Conservation (phyloP, 768 basidiomycete species). For the Agrocybe pediades region DNA sequence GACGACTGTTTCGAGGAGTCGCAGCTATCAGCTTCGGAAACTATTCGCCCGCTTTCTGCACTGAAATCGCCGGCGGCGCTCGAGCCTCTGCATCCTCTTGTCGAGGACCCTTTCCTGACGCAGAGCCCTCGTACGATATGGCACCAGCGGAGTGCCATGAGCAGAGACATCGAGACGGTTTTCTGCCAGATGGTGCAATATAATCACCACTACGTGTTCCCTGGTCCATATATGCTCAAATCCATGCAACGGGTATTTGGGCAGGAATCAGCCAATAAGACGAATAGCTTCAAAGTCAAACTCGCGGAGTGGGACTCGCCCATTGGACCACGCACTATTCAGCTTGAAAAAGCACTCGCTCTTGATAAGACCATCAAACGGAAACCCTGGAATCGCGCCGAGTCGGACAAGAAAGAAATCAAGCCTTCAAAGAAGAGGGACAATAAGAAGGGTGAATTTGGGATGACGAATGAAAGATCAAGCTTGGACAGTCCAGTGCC, state of each 20-base stretch:
- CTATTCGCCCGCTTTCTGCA: slow-evolving; percentile 10
- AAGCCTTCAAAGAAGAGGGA: slow-evolving; percentile 16
- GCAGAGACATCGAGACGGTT: slow-evolving; percentile 52
- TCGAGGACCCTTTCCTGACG: slow-evolving; percentile 5
- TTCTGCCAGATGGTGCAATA: slow-evolving; percentile 64
- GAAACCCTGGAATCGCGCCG: slow-evolving; percentile 4
- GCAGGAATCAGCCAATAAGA: slow-evolving; percentile 40
- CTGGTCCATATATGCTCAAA: slow-evolving; percentile 49
- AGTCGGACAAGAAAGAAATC: slow-evolving; percentile 16
- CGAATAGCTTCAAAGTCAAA: slow-evolving; percentile 53
- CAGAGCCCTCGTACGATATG: slow-evolving; percentile 29
- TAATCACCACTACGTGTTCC: slow-evolving; percentile 53
- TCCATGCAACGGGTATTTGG: slow-evolving; percentile 55
- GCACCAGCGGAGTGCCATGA: slow-evolving; percentile 38
- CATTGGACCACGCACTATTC: slow-evolving; percentile 19
- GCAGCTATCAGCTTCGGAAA: slow-evolving; percentile 18
- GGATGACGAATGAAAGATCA: slow-evolving; percentile 9
- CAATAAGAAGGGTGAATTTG: slow-evolving; percentile 12
- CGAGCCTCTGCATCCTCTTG: slow-evolving; percentile 4
- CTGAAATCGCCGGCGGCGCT: background rate
- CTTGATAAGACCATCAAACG: background rate
- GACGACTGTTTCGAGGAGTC: background rate
- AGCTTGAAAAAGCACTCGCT: background rate
- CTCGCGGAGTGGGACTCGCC: slow-evolving; percentile 51
- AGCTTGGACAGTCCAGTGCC: slow-evolving; percentile 12